These are phyloP conservation scores for Ogataea corticis DNA, from an alignment of 805 yeast genomes.

Conservation along the genomic window DNA sequence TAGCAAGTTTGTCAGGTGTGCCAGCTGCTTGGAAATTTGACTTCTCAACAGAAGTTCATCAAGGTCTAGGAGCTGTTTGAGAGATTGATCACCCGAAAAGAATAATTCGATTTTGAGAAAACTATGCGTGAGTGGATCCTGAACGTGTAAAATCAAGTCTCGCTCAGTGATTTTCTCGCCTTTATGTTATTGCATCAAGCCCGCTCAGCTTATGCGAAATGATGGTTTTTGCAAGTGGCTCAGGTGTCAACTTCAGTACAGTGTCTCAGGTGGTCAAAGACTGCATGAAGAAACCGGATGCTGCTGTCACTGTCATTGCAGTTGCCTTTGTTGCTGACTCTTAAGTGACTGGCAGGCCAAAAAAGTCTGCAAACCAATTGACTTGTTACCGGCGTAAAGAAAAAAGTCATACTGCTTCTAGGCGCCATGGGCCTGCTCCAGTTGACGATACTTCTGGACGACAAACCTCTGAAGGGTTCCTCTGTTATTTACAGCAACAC, in stretches of 20 bases:
- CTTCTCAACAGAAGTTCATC: no score
- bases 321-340: background rate
- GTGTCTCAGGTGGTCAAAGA: background rate
- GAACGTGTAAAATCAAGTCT: background rate
- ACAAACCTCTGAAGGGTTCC: no score
- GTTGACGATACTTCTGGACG: background rate
- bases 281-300: background rate
- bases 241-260: background rate
- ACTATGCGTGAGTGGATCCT: background rate
- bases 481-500: no score
- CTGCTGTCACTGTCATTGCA: background rate
- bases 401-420: background rate
- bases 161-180: background rate
- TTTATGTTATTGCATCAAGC: background rate
- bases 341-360: background rate
- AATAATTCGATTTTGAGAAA: no score
- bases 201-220: background rate
- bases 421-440: background rate
- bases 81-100: no score
- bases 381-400: background rate
- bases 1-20: no score
- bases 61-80: no score
- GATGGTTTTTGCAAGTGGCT: slow-evolving; percentile 3
- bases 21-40: no score
- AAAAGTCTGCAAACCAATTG: background rate